phyloP scores from a whole-genome alignment of 2,329 filamentous ascomycete genomes.

The Colletotrichum cereale region DNA sequence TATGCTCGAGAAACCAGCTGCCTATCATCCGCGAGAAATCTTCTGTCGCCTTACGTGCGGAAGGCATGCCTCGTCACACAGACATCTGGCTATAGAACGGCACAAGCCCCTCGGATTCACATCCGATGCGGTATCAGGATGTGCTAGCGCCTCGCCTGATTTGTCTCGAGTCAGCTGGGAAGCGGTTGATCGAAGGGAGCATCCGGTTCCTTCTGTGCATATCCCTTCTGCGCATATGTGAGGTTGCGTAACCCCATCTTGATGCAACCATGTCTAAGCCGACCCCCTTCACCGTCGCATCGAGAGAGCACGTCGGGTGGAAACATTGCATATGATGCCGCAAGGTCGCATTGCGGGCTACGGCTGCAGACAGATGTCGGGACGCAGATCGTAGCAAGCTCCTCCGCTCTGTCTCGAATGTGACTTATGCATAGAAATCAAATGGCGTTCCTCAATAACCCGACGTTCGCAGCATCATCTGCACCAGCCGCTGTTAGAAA shows the following conservation, averaged over 20 bases:
- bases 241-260: conserved; percentile 6
- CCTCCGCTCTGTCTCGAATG: neutral
- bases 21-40: neutral
- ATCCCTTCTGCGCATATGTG: conserved; percentile 3
- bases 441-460: neutral
- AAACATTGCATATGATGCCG: conserved; percentile 1
- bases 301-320: neutral
- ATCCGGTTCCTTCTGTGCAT: neutral
- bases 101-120: neutral
- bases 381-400: neutral
- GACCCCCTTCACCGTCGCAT: conserved; percentile 11
- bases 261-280: neutral
- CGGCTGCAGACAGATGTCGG: neutral
- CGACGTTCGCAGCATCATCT: neutral
- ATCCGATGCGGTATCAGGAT: conserved; percentile 1
- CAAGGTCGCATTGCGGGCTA: conserved; percentile 30
- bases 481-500: neutral
- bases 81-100: neutral
- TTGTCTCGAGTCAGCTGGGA: neutral
- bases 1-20: conserved; percentile 5
- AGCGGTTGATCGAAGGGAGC: neutral
- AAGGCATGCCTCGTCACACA: neutral
- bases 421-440: neutral
- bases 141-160: neutral
- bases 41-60: neutral